These are phyloP conservation scores for Dendrocalamus latiflorus DNA, from an alignment of 202 grass and related monocot species.

Conservation along the genomic window DNA sequence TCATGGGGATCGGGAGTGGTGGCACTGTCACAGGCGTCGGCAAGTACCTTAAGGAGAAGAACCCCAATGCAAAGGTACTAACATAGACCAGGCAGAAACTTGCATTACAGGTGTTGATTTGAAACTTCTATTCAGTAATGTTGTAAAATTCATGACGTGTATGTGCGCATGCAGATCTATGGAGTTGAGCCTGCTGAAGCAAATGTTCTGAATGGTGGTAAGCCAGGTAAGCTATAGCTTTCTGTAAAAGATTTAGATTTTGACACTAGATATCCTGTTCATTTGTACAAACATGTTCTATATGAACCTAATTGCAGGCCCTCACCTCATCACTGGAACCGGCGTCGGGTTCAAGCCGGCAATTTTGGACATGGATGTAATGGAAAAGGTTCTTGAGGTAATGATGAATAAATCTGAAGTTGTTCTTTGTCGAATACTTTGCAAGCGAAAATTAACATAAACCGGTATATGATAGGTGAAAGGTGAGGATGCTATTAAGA, in stretches of 20 bases:
- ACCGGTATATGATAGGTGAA: conserved; percentile 43
- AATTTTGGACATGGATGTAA: conserved; percentile 92
- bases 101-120: too few species aligned
- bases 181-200: conserved; percentile 83
- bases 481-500: conserved; percentile 81
- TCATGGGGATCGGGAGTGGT: too few species aligned
- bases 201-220: conserved; percentile 82
- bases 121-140: too few species aligned
- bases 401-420: background rate
- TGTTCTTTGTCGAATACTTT: background rate
- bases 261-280: background rate
- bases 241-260: background rate
- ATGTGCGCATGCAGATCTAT: conserved; percentile 51
- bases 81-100: too few species aligned
- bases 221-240: conserved; percentile 46
- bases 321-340: conserved; percentile 87
- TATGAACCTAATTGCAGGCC: conserved; percentile 44
- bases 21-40: too few species aligned
- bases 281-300: background rate
- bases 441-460: background rate
- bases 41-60: too few species aligned
- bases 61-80: too few species aligned
- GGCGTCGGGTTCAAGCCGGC: conserved; percentile 87
- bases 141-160: background rate
- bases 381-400: conserved; percentile 87